Base-by-base conservation (phyloP, 495 filamentous ascomycete species). In the Talaromyces adpressus region DNA sequence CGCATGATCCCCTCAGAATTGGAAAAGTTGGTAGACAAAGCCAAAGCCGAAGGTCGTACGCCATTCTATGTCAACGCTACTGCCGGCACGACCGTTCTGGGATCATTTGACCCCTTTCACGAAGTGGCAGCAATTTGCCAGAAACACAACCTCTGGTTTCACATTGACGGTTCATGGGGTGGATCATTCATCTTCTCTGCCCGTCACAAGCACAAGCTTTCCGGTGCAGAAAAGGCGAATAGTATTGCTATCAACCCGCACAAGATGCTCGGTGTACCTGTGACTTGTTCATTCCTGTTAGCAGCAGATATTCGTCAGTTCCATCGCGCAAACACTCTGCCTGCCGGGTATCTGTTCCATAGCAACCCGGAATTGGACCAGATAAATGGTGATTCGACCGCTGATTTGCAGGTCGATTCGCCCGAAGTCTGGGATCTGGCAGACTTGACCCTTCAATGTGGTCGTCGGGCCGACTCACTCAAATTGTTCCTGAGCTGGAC, bases 11-110 rank as follows among this genome's bases (percentile, higher is more conserved):
- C 87, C 1, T 63, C 77, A 0, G 87, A 85, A 36, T 79, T 98
- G 12, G 83, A 88, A 18, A 75, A 77, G 0, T 74, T 84, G 16
- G 77, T 97, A 25, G 45, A 78, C 14, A 77, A 79, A 63, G 84
- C 88, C 22, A 80, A 84, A 62, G 64, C 66, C 11, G 80, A 86
- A 67, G 89, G 89, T 45, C 82, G 83, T 61, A 93, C 89, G 6
- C 93, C 94, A 0, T 91, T 98, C 68, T 98, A 93, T 75, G 91
- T 97, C 70, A 97, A 97, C 70, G 89, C 93, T 4, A 97, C 93
- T 1, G 93, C 94, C 4, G 93, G 93, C 20, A 97, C 94, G 16
- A 98, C 94, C 3, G 94, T 97, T 9, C 75, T 93, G 63, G 94
- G 93, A 20, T 91, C 90, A 14, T 98, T 89, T 71, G 93, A 97